Evolutionary conservation across 1,284 basidiomycete species (phyloP).

Genomic region (Irpex lacteus): DNA sequence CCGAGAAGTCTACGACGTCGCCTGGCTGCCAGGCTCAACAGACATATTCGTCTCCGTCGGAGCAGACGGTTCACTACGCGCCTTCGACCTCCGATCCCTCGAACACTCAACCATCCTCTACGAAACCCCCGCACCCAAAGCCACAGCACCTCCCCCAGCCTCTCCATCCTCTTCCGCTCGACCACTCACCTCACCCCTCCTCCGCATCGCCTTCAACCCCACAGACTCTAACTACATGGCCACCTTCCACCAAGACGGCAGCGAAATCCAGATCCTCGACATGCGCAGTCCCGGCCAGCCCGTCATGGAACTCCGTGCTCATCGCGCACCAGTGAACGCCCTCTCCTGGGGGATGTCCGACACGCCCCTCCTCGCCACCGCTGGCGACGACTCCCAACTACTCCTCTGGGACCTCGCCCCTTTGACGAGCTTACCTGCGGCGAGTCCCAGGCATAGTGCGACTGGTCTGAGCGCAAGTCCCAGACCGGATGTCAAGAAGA

Average conservation of each 20-base stretch:
- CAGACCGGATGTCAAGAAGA: conserved; percentile 73
- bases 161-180: conserved; percentile 58
- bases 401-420: conserved; percentile 84
- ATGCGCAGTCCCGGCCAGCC: conserved; percentile 94
- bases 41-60: conserved; percentile 99
- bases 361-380: conserved; percentile 76
- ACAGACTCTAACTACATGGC: conserved; percentile 88
- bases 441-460: conserved; percentile 55
- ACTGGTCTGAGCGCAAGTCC: conserved; percentile 65
- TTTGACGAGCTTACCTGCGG: conserved; percentile 51
- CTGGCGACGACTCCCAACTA: conserved; percentile 90
- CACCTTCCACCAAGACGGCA: conserved; percentile 90
- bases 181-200: conserved; percentile 76
- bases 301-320: conserved; percentile 85
- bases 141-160: conserved; percentile 49
- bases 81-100: conserved; percentile 93
- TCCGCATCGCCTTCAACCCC: conserved; percentile 86
- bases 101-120: conserved; percentile 99
- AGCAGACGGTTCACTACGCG: conserved; percentile 93
- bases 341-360: conserved; percentile 84
- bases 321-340: conserved; percentile 75
- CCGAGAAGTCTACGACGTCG: conserved; percentile 95
- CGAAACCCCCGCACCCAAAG: conserved; percentile 84
- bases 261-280: conserved; percentile 86
- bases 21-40: conserved; percentile 96